Evolutionary conservation across 164 flowering plant genomes (phyloP), one percentile per base, ranked within the genome.

Genomic region (Santalum album): DNA sequence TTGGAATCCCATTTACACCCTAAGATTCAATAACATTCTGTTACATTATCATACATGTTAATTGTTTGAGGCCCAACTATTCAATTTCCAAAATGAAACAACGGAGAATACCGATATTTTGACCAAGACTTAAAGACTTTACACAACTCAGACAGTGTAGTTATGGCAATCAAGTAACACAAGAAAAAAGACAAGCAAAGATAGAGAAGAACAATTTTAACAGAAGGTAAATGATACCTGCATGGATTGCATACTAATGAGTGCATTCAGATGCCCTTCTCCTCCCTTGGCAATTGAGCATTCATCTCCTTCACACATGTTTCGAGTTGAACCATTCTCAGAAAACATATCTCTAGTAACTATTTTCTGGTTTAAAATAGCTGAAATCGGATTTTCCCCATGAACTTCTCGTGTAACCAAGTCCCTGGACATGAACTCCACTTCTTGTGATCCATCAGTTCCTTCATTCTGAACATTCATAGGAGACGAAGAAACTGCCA

Each of bases 11-110:
- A 56, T 63, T 61, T 22, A 40, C 54, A 58, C 56, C 64, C 53
- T 52, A 59, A 16, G 63, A 62, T 44, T 47, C 29, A 61, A 46
- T 40, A 26, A 22, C 38, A 69, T 69, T 75, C 81, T 76, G 73
- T 47, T 18, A 42, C 65, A 67, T 29, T 6, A 38, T 57, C 47
- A 49, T 16, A 7, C 11, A 18, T 22, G 34, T 10, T 18, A 40
- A 38, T 3, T 3, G 16, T 38, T 36, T 25, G 22, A 42, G 10
- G 12, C 24, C 18, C 27, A 55, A 24, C 14, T 5, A 27, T 29
- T 50, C 16, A 19, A 50, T 10, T 11, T 27, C 7, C 18, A 18
- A 27, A 50, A 18, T 27, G 20, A 43, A 43, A 18, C 15, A 15
- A 55, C 4, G 23, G 29, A 4, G n/a, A 11, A 43, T 17, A 19